Evolutionary conservation across 2,329 filamentous ascomycete genomes (phyloP), one percentile per base, ranked within the genome.

Genomic region (Arthroderma sp.): DNA sequence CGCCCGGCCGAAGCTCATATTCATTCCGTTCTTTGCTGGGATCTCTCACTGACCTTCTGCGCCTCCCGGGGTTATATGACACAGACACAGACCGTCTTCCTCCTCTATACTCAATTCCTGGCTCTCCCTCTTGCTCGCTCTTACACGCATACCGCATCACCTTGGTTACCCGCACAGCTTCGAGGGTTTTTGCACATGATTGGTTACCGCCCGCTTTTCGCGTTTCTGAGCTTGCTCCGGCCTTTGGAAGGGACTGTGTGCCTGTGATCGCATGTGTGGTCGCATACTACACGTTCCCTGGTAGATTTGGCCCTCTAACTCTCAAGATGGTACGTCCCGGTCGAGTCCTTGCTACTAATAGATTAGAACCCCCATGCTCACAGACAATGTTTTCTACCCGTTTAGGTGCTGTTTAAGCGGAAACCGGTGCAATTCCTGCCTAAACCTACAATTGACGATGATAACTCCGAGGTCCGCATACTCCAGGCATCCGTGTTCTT

Each of bases 361-460:
- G 8, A 15, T 6, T 8, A 31, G 11, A n/a, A 15, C n/a, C 37
- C 55, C 23, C 8, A 31, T n/a, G 5, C n/a, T 3, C 17, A 21
- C 39, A 11, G n/a, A n/a, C n/a, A n/a, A n/a, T n/a, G n/a, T n/a
- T n/a, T n/a, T n/a, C n/a, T n/a, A n/a, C n/a, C n/a, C n/a, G 6
- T 51, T 19, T 68, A 97, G 91, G 91, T 98, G 65, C 81, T 95
- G 63, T 96, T 88, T 74, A 97, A 97, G 77, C 84, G 93, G 67
- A 97, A 97, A 75, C 91, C 91, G 58, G 90, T 97, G 68, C 84
- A 88, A 74, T 87, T 89, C 70, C 77, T 91, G 63, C 80, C 86
- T 54, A 79, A 80, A 52, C 86, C 87, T 21, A 76, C 81, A 55
- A 81, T 91, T 63, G 80, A 90, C 64, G 84, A 93, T 77, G 88